Conservation (phyloP, 2,329 filamentous ascomycete species). For the Zasmidium angulare region DNA sequence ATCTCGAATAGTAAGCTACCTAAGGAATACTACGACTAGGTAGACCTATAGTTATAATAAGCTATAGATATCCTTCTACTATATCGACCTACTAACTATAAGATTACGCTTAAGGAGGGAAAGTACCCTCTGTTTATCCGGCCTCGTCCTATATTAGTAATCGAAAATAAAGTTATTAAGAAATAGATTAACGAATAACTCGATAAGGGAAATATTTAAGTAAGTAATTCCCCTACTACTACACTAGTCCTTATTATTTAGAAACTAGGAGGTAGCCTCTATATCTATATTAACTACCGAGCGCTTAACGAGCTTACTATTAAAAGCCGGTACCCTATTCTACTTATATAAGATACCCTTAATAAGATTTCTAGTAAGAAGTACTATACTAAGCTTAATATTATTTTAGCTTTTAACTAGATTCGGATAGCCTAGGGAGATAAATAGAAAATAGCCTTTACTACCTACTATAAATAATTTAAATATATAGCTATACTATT, state of each 20-base stretch:
- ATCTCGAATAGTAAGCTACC: neutral
- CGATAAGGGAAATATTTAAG: conserved; percentile 7
- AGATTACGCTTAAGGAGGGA: conserved; percentile 6
- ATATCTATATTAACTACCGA: conserved; percentile 28
- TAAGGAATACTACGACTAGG: neutral
- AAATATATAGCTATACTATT: too few species aligned
- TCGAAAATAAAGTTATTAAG: conserved; percentile 12
- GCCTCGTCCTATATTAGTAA: conserved; percentile 1
- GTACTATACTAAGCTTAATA: too few species aligned
- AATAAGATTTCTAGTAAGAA: too few species aligned
- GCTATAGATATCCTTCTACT: neutral
- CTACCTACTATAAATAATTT: too few species aligned
- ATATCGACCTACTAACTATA: neutral
- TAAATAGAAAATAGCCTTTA: too few species aligned
- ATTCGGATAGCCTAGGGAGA: too few species aligned
- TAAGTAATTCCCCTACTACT: neutral
- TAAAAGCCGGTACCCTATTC: conserved; percentile 21
- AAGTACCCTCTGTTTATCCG: neutral
- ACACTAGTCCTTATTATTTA: conserved; percentile 7
- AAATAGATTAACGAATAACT: conserved; percentile 12
- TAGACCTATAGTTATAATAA: neutral
- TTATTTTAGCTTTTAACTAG: too few species aligned
- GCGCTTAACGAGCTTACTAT: conserved; percentile 21
- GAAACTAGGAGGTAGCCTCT: conserved; percentile 12
- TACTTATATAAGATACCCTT: too few species aligned